Evolutionary conservation across 1,284 basidiomycete genomes (phyloP).

Genomic region (Blastosporella zonata): DNA sequence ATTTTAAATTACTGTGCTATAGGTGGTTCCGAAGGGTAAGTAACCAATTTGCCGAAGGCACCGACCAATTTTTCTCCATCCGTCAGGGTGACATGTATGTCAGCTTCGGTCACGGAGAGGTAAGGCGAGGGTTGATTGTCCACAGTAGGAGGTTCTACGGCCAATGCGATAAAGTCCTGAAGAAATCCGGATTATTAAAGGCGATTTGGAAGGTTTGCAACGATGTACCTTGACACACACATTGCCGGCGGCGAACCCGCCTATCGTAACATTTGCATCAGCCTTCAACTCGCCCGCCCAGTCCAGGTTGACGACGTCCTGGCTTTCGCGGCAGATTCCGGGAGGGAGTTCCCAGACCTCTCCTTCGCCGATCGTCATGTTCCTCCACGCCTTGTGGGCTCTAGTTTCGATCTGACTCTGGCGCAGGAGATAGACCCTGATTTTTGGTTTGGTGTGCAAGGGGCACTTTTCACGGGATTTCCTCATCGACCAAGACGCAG

Average conservation of each 20-base stretch:
- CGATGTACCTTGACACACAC: slow-evolving; percentile 39
- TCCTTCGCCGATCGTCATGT: slow-evolving; percentile 37
- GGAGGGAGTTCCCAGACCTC: slow-evolving; percentile 38
- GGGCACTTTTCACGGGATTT: slow-evolving; percentile 16
- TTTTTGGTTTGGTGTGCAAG: slow-evolving; percentile 22
- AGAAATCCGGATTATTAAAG: slow-evolving; percentile 6
- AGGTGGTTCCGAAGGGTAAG: too few relatives aligned
- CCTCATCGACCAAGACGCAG: slow-evolving; percentile 5
- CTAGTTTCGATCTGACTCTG: slow-evolving; percentile 34
- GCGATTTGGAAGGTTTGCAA: slow-evolving; percentile 6
- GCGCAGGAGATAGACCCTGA: slow-evolving; percentile 43
- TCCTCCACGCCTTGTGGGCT: slow-evolving; percentile 32
- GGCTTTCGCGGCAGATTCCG: slow-evolving; percentile 15
- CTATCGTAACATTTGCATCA: slow-evolving; percentile 29
- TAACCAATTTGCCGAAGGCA: too few relatives aligned
- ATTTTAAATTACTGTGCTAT: too few relatives aligned
- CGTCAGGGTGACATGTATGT: slow-evolving; percentile 28
- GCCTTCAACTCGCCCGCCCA: slow-evolving; percentile 46
- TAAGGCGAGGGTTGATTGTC: slow-evolving; percentile 30
- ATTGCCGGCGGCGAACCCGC: slow-evolving; percentile 38
- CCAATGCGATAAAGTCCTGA: slow-evolving; percentile 56
- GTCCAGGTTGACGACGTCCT: slow-evolving; percentile 32
- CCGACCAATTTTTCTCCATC: too few relatives aligned
- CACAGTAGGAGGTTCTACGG: slow-evolving; percentile 29
- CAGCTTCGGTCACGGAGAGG: slow-evolving; percentile 43